Evolutionary conservation across 208 protist genomes (phyloP), one percentile per base, ranked within the genome.

Genomic region (Trypanosoma lewisi): DNA sequence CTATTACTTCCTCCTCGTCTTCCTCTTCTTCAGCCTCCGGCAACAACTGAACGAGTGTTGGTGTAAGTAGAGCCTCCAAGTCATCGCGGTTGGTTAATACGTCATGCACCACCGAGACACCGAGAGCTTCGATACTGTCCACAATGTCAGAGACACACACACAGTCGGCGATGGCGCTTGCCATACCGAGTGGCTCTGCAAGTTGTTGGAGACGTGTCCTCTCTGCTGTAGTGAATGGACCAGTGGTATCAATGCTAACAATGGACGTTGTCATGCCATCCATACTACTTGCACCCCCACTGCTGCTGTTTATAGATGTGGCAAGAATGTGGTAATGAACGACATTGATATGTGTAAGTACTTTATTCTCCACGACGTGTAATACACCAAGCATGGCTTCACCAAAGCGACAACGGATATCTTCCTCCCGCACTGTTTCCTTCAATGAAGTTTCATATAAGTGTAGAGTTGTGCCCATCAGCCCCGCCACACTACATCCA

Each of bases 371-470:
- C 4, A 87, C 39, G 1, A 88, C 53, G 59, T 94, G 82, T 30
- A 91, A 61, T 23, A 94, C 67, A 41, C 87, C 87, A 2, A 94
- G 70, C 82, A 94, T 83, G 39, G 86, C 76, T 71, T 91, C 82
- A 6, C 84, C 83, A 65, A 94, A 94, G 53, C 63, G 82, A 41
- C 75, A 63, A n/a, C 87, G 84, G 42, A 94, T 80, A 53, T 89
- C 69, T 36, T 89, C 84, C 62, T 94, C 83, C 21, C 81, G 61
- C 11, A 94, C 76, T 39, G 68, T 59, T 17, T 73, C 65, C 70
- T 89, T 94, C 25, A 82, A 57, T 41, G 76, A 85, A n/a, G 87
- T 94, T 54, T 91, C 84, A 68, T 94, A 91, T 25, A 94, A 73
- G 63, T 94, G 87, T 52, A 94, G 69, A 19, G 84, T 87, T 30